phyloP scores from a whole-genome alignment of 257 asterid genomes.

The Orobanche coerulescens region DNA sequence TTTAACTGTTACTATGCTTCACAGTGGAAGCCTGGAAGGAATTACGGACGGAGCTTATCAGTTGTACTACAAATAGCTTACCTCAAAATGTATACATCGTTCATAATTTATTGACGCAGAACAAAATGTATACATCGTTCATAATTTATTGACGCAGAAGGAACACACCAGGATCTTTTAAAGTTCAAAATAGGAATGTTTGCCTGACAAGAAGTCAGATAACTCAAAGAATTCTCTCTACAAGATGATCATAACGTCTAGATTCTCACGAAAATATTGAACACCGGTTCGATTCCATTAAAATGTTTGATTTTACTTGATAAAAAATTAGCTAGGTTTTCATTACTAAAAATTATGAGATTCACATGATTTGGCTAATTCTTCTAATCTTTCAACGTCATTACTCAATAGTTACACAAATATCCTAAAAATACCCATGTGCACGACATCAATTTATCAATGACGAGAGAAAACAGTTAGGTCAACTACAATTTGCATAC shows the following conservation, averaged over 20 bases:
- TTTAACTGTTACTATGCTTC: not conserved
- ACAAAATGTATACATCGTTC: not conserved
- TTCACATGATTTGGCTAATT: slow-evolving; percentile 12
- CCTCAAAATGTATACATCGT: not conserved
- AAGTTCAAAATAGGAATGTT: not conserved
- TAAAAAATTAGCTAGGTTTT: not conserved
- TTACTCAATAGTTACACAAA: not conserved
- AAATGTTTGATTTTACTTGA: not conserved
- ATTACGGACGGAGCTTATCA: slow-evolving; percentile 2
- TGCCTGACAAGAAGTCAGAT: not conserved
- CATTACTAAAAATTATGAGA: slow-evolving; percentile 11
- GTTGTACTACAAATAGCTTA: not conserved
- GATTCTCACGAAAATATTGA: not conserved
- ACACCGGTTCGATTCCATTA: not conserved
- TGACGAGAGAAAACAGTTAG: not conserved
- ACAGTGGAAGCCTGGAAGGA: not conserved
- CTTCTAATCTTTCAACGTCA: slow-evolving; percentile 5
- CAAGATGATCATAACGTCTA: not conserved
- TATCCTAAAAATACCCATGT: slow-evolving; percentile 9
- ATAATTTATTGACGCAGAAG: not conserved
- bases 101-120: not conserved
- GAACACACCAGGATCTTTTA: not conserved
- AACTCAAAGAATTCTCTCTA: not conserved
- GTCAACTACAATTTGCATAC: slow-evolving; percentile 28
- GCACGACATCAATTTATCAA: slow-evolving; percentile 3